phyloP scores from a whole-genome alignment of 805 yeast genomes.

The Kuraishia molischiana region DNA sequence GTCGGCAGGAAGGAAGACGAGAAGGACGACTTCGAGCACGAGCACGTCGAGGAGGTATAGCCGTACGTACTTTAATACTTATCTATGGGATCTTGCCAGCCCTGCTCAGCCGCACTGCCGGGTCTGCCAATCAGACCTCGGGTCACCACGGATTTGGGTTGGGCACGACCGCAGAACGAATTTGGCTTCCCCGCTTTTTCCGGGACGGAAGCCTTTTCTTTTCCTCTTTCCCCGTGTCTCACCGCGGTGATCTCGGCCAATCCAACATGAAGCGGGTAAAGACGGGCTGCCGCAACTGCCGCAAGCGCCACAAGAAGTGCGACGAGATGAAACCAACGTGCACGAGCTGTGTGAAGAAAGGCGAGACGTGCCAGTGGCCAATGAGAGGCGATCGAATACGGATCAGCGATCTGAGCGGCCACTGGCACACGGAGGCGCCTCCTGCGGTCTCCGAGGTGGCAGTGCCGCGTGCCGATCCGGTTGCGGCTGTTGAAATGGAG shows the following conservation, averaged over 20 bases:
- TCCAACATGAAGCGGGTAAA: slow-evolving; percentile 2
- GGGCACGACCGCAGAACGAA: too few species aligned
- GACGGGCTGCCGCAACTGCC: slow-evolving; percentile 33
- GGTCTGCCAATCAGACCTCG: too few species aligned
- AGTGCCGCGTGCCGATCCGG: slow-evolving; percentile 1
- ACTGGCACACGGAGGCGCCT: too few species aligned
- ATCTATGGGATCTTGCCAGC: too few species aligned
- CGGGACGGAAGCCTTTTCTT: too few species aligned
- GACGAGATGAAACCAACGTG: slow-evolving; percentile 41
- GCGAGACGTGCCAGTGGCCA: slow-evolving; percentile 27
- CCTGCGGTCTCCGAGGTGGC: not conserved
- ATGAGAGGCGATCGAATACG: not conserved
- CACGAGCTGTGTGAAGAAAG: slow-evolving; percentile 28
- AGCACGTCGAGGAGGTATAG: not conserved
- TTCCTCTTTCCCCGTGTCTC: too few species aligned
- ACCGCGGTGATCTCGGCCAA: too few species aligned
- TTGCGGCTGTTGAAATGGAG: not conserved
- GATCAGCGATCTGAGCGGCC: not conserved
- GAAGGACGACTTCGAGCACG: not conserved
- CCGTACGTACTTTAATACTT: too few species aligned
- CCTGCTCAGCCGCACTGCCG: too few species aligned
- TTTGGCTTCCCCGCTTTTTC: too few species aligned
- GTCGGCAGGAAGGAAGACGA: not conserved
- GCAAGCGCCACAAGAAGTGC: slow-evolving; percentile 37
- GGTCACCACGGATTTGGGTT: too few species aligned